These are phyloP conservation scores for Nitzschia putrida DNA, from an alignment of 108 stramenopile genomes.

Conservation along the genomic window DNA sequence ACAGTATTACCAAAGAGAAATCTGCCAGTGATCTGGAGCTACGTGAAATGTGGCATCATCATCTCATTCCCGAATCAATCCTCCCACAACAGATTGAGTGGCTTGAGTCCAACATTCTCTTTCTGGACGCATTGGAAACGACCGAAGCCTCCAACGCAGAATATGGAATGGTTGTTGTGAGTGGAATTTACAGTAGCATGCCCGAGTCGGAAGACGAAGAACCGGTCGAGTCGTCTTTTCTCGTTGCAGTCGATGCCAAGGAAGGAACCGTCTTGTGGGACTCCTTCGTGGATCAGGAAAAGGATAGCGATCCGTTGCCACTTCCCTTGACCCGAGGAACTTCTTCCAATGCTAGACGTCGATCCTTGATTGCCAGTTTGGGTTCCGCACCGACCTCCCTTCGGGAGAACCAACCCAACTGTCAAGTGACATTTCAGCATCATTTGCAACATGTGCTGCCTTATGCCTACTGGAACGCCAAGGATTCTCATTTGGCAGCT, in stretches of 20 bases:
- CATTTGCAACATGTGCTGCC: slow-evolving; percentile 33
- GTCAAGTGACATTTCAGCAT: slow-evolving; percentile 29
- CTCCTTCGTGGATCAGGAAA: slow-evolving; percentile 23
- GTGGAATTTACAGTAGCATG: slow-evolving; percentile 28
- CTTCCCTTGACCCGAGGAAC: slow-evolving; percentile 29
- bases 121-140: slow-evolving; percentile 44
- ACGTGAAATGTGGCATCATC: slow-evolving; percentile 38
- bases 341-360: slow-evolving; percentile 62
- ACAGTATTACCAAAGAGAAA: slow-evolving; percentile 49
- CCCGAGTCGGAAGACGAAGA: not conserved
- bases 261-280: slow-evolving; percentile 69
- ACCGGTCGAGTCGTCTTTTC: slow-evolving; percentile 3
- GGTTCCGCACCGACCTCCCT: slow-evolving; percentile 1
- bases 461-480: slow-evolving; percentile 37
- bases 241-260: slow-evolving; percentile 67
- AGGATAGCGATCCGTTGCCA: slow-evolving; percentile 17
- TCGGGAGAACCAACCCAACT: slow-evolving; percentile 31
- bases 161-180: slow-evolving; percentile 49
- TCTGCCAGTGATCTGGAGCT: slow-evolving; percentile 19
- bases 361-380: slow-evolving; percentile 49
- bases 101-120: slow-evolving; percentile 34
- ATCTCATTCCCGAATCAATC: slow-evolving; percentile 12
- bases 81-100: slow-evolving; percentile 14
- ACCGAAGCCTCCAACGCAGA: slow-evolving; percentile 18
- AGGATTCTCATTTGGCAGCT: slow-evolving; percentile 38